Evolutionary conservation across 83 land plant genomes (phyloP).

Genomic region (Diphasiastrum complanatum): DNA sequence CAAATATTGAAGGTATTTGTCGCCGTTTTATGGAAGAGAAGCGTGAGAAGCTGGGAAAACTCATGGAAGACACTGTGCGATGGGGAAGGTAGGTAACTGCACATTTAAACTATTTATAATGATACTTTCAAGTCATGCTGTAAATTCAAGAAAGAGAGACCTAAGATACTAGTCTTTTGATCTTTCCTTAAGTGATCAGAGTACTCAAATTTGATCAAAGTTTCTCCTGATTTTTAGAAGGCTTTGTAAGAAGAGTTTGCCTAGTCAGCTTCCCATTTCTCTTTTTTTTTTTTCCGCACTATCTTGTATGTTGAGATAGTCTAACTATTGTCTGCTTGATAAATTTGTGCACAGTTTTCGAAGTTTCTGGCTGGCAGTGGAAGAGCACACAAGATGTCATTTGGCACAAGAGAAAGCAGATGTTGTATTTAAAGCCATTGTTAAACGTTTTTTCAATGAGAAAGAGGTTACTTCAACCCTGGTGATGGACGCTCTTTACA

Average conservation of each 20-base stretch:
- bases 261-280: too few species aligned
- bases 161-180: too few species aligned
- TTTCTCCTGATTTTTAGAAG: slow-evolving; percentile 9
- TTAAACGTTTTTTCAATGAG: slow-evolving; percentile 92
- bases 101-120: not conserved
- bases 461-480: slow-evolving; percentile 99
- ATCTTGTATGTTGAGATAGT: too few species aligned
- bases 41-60: slow-evolving; percentile 67
- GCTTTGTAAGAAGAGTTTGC: slow-evolving; percentile 4
- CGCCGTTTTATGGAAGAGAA: slow-evolving; percentile 86
- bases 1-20: slow-evolving; percentile 91
- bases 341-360: slow-evolving; percentile 62
- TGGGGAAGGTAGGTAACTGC: slow-evolving; percentile 71
- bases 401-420: slow-evolving; percentile 90
- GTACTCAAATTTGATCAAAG: too few species aligned
- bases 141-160: not conserved
- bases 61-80: slow-evolving; percentile 75
- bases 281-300: too few species aligned
- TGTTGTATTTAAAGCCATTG: slow-evolving; percentile 74
- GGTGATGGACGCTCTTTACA: slow-evolving; percentile 98
- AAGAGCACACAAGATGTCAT: slow-evolving; percentile 57
- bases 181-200: too few species aligned
- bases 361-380: slow-evolving; percentile 83
- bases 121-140: not conserved
- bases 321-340: too few species aligned